Conservation (phyloP, 352 stramenopile species). For the Phytophthora meadii region DNA sequence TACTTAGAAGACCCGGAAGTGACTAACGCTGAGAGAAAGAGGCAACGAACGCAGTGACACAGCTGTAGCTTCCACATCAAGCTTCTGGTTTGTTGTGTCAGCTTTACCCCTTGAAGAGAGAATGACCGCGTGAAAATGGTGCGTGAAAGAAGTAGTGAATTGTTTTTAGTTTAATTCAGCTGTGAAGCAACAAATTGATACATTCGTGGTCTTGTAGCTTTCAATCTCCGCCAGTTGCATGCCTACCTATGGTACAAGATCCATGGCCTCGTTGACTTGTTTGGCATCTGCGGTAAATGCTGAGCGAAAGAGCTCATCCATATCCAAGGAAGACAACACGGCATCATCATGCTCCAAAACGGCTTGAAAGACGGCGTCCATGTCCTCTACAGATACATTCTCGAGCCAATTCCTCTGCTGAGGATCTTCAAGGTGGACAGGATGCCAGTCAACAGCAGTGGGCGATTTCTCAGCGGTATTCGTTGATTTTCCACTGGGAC, state of each 20-base stretch:
- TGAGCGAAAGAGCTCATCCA: not conserved
- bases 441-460: not conserved
- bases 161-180: not conserved
- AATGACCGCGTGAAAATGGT: too few relatives aligned
- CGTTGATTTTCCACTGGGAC: not conserved
- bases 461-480: not conserved
- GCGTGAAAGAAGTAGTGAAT: too few relatives aligned
- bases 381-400: not conserved
- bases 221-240: too few relatives aligned
- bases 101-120: too few relatives aligned
- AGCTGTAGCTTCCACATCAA: too few relatives aligned
- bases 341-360: not conserved
- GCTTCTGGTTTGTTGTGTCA: too few relatives aligned
- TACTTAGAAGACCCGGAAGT: constrained; percentile 1
- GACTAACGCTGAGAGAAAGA: not conserved
- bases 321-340: not conserved
- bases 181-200: not conserved
- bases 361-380: not conserved
- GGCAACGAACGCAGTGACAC: not conserved
- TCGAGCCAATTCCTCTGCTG: not conserved
- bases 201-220: not conserved
- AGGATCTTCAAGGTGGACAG: not conserved
- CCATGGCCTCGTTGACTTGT: not conserved
- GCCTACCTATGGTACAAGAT: not conserved
- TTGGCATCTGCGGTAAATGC: not conserved